phyloP scores from a whole-genome alignment of 2,329 filamentous ascomycete genomes.

The Fusarium odoratissimum region DNA sequence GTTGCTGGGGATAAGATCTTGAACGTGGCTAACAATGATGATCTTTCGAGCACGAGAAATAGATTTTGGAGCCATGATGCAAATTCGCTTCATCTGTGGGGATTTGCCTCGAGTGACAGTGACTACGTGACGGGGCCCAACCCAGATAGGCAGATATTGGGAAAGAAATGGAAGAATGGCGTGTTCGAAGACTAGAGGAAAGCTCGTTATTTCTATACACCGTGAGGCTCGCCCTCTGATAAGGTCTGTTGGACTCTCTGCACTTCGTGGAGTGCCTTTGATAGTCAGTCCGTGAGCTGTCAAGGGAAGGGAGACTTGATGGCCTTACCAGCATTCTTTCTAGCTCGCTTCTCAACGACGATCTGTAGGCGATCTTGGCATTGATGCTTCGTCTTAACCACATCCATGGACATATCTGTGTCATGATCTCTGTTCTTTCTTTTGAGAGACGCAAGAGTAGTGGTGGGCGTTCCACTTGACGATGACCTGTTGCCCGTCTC shows the following conservation, averaged over 20 bases:
- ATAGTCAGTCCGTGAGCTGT: conserved; percentile 14
- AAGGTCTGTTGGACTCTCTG: conserved; percentile 49
- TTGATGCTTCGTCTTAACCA: conserved; percentile 50
- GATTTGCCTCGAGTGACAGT: conserved; percentile 53
- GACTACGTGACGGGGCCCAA: conserved; percentile 54
- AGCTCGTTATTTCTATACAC: conserved; percentile 51
- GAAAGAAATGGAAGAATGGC: conserved; percentile 57
- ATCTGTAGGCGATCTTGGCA: conserved; percentile 51
- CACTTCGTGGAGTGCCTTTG: conserved; percentile 44
- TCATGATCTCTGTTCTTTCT: conserved; percentile 15
- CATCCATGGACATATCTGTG: conserved; percentile 28
- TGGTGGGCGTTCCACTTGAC: neutral
- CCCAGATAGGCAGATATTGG: conserved; percentile 57
- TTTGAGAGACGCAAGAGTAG: conserved; percentile 29
- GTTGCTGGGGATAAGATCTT: conserved; percentile 54
- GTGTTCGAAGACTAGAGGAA: conserved; percentile 58
- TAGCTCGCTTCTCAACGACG: conserved; percentile 51
- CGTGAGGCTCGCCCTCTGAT: conserved; percentile 44
- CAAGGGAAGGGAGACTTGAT: neutral
- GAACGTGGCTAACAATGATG: conserved; percentile 54
- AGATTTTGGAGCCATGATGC: conserved; percentile 53
- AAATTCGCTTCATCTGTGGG: conserved; percentile 52
- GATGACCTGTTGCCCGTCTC: neutral
- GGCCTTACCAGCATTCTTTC: conserved; percentile 44
- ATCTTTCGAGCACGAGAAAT: conserved; percentile 53